These are phyloP conservation scores for Theileria luwenshuni DNA, from an alignment of 169 alveolate species.

Conservation along the genomic window DNA sequence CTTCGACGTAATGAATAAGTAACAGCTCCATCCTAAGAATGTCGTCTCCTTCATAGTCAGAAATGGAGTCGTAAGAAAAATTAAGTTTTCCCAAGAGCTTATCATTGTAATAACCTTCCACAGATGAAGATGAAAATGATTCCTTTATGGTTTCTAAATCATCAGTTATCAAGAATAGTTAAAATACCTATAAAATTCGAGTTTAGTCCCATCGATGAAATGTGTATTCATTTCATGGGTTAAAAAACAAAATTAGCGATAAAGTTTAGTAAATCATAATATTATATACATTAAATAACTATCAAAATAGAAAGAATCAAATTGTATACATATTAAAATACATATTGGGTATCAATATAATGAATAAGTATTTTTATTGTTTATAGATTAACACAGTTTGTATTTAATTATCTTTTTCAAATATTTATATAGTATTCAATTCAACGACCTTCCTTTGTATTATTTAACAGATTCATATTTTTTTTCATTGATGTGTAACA, in stretches of 20 bases:
- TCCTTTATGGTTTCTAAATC: conserved; percentile 2
- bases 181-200: conserved; percentile 21
- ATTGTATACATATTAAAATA: background rate
- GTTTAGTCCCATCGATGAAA: conserved; percentile 1
- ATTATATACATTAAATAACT: too few relatives aligned
- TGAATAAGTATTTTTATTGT: background rate
- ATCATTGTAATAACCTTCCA: conserved; percentile 13
- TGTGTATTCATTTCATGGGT: background rate
- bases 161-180: too few relatives aligned
- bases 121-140: conserved; percentile 3
- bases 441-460: background rate
- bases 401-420: conserved; percentile 1
- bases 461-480: background rate
- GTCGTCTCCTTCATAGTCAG: conserved; percentile 22
- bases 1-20: conserved; percentile 22
- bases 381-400: background rate
- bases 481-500: conserved; percentile 17
- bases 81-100: conserved; percentile 10
- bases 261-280: too few relatives aligned
- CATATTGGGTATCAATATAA: conserved; percentile 16
- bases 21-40: conserved; percentile 20
- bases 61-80: background rate
- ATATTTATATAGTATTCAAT: too few relatives aligned
- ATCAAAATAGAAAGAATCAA: too few relatives aligned
- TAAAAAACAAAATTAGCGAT: too few relatives aligned